These are phyloP conservation scores for Evansstolkia leycettana DNA, from an alignment of 495 filamentous ascomycete genomes.

Conservation along the genomic window DNA sequence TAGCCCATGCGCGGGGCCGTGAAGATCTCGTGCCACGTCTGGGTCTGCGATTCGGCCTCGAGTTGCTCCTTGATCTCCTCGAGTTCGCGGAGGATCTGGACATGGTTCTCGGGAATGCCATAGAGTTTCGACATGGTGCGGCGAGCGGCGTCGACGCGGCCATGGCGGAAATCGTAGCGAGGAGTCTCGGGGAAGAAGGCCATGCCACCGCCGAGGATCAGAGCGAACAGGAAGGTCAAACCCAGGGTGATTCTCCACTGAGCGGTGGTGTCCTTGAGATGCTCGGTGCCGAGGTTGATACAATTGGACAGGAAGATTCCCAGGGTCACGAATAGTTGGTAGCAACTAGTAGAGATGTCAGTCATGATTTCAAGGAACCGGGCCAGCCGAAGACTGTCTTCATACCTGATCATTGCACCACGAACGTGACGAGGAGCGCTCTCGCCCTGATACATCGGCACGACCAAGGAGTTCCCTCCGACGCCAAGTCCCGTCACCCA, in stretches of 20 bases:
- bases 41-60: slow-evolving; percentile 39
- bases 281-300: slow-evolving; percentile 65
- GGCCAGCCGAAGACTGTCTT: background rate
- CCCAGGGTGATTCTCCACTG: slow-evolving; percentile 75
- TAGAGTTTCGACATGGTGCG: slow-evolving; percentile 56
- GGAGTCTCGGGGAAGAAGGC: slow-evolving; percentile 60
- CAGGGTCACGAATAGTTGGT: slow-evolving; percentile 80
- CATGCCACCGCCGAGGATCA: slow-evolving; percentile 64
- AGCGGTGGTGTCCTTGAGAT: slow-evolving; percentile 22
- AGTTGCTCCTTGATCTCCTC: slow-evolving; percentile 50
- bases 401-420: slow-evolving; percentile 47
- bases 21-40: slow-evolving; percentile 56
- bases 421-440: slow-evolving; percentile 53
- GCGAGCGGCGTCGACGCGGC: slow-evolving; percentile 50
- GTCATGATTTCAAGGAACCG: background rate
- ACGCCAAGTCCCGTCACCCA: slow-evolving; percentile 57
- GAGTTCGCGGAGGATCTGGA: slow-evolving; percentile 54
- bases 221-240: slow-evolving; percentile 60
- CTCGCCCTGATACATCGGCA: slow-evolving; percentile 67
- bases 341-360: slow-evolving; percentile 41
- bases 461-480: slow-evolving; percentile 53
- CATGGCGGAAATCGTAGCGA: slow-evolving; percentile 53
- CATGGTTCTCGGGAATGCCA: slow-evolving; percentile 53
- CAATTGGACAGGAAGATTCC: slow-evolving; percentile 74
- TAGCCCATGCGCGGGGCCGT: slow-evolving; percentile 62